Evolutionary conservation across 2,329 filamentous ascomycete species (phyloP), one percentile per base, ranked within the genome.

Genomic region (Talaromyces sp.): DNA sequence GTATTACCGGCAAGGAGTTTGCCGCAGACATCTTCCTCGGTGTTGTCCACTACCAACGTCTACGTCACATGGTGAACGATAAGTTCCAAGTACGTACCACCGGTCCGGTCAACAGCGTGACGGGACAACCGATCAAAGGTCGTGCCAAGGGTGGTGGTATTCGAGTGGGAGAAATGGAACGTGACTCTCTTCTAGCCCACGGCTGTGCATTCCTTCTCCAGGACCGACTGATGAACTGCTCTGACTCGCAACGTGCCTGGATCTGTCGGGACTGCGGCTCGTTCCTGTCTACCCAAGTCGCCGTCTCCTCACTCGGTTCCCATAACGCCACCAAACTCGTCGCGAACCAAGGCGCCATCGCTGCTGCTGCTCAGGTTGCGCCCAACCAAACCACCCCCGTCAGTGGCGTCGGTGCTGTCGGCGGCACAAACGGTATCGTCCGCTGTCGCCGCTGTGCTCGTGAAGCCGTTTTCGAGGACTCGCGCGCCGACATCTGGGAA

Each of bases 41-140:
- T 54, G 88, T 97, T 10, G 95, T 99, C 64, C 98, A 98, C 83
- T 99, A 99, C 83, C 95, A 99, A 79, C 89, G 95, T 76, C 85
- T 99, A 64, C 85, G 95, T 75, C 95, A 99, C 88, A 99, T 99
- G 95, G 95, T 99, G 61, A 98, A 97, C 85, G 95, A 99, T 79
- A 99, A 99, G 79, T 99, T 91, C 83, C 95, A 99, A 77, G 95
- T 98, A 61, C 88, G 95, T 77, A 98, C 95, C 2, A 98, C 95
- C 0, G 95, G 95, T 60, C 93, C 93, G 0, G 89, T 97, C 51
- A 95, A 95, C 60, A 86, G 89, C 28, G 87, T 95, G 16, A 98
- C 94, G 0, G 93, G 94, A 34, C 95, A 99, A 75, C 95, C 95
- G 47, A 95, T 99, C 82, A 97, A 98, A 82, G 95, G 95, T 66